phyloP scores from a whole-genome alignment of 495 filamentous ascomycete species.

The Podospora anserina region DNA sequence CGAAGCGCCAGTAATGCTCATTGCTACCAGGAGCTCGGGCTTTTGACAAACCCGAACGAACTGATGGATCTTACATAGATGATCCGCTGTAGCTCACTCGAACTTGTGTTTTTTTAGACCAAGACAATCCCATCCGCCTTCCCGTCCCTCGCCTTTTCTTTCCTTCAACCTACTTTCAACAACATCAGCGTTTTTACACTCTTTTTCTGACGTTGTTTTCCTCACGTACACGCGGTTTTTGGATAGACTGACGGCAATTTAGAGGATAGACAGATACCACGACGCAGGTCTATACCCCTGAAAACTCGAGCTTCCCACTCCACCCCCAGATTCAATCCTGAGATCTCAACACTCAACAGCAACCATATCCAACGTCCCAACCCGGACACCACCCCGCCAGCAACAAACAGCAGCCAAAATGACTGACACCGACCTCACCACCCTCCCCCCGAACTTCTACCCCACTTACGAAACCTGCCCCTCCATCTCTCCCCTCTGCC shows the following conservation, averaged over 20 bases:
- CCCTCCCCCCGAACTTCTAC: constrained; percentile 17
- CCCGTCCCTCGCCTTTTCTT: neutral
- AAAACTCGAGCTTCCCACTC: too few relatives aligned
- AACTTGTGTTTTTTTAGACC: neutral
- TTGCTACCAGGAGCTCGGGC: neutral
- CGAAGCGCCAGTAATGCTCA: neutral
- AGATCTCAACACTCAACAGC: neutral
- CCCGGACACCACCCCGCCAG: too few relatives aligned
- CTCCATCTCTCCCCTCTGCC: constrained; percentile 50
- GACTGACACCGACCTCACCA: neutral
- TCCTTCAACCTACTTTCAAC: neutral
- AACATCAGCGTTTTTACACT: neutral
- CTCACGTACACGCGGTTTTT: neutral
- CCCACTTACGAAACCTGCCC: constrained; percentile 43
- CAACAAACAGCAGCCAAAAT: neutral
- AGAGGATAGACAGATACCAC: too few relatives aligned
- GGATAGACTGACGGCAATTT: neutral
- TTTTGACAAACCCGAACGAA: neutral
- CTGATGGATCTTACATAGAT: neutral
- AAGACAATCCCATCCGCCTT: neutral
- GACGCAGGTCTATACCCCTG: too few relatives aligned
- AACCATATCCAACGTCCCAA: neutral
- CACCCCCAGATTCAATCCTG: too few relatives aligned
- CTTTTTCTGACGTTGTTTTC: neutral
- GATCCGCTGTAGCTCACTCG: neutral